Evolutionary conservation across 345 rosid species (phyloP), one percentile per base, ranked within the genome.

Genomic region (Viola odorata): DNA sequence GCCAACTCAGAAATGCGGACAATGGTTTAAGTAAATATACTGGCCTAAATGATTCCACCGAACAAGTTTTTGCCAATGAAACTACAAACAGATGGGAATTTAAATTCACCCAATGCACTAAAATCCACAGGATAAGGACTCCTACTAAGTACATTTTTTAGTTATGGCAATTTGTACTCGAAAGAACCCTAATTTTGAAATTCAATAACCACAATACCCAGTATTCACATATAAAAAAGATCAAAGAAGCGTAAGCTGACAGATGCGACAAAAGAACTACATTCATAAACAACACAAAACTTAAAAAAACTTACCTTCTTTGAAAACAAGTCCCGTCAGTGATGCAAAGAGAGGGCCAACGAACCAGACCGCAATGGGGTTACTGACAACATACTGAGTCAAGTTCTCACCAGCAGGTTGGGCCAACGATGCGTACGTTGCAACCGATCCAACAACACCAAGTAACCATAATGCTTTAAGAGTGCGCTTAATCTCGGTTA

Each of bases 381-480:
- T 81, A 49, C 76, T 62, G 6, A 83, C 58, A 41, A 81, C 96
- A 73, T 83, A 87, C 5, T 81, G 94, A n/a, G 83, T 82, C 73
- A 92, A 79, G 75, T 60, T 78, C 69, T 79, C 75, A 32, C 90
- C 79, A 12, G 96, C 83, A 5, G 96, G 95, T 66, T 45, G 85
- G 36, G 97, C 97, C 13, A 89, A 91, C 17, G 67, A 49, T 17
- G 78, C 45, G 52, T 83, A 84, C 16, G 88, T 58, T 7, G 79
- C 86, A 17, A 92, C 69, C 0, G 98, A 92, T 41, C 96, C 96
- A 50, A 79, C 53, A 57, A 72, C 77, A 56, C 98, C 96, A 50
- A 89, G 87, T 9, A 74, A 87, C 98, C 98, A 92, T 0, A 92
- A 77, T 48, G 91, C 94, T 73, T 92, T 96, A 82, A 92, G 90